These are phyloP conservation scores for Dittrichia graveolens DNA, from an alignment of 129 eudicot species.

Conservation along the genomic window DNA sequence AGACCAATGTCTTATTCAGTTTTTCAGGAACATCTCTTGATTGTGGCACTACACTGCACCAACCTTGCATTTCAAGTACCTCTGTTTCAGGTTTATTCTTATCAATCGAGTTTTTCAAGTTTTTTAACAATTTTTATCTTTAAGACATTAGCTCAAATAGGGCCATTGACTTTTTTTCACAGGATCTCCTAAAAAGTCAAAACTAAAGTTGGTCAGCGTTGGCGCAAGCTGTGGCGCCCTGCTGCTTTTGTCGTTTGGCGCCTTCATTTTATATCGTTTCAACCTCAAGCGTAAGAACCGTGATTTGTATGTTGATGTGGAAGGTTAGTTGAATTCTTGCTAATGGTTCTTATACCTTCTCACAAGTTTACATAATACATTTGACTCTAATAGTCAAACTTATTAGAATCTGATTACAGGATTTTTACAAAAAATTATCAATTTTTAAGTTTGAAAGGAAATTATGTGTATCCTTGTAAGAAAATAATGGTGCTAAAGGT, in stretches of 20 bases:
- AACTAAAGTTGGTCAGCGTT: conserved; percentile 51
- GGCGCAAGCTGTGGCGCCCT: conserved; percentile 69
- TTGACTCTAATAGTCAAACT: conserved; percentile 12
- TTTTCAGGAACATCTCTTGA: conserved; percentile 78
- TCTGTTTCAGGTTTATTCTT: conserved; percentile 52
- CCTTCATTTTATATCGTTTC: conserved; percentile 46
- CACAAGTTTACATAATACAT: background rate
- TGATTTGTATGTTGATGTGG: conserved; percentile 75
- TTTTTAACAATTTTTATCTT: background rate
- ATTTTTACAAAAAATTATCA: background rate
- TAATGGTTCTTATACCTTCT: background rate
- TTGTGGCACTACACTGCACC: conserved; percentile 67
- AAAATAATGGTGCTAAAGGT: background rate
- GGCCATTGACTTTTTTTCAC: conserved; percentile 3
- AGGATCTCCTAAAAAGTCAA: conserved; percentile 62
- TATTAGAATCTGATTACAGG: background rate
- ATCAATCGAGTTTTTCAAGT: background rate
- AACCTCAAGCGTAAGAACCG: conserved; percentile 44
- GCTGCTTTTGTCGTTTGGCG: conserved; percentile 64
- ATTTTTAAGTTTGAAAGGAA: background rate
- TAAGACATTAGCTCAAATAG: background rate
- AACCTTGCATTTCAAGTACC: conserved; percentile 74
- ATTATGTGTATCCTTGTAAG: background rate
- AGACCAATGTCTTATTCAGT: conserved; percentile 39
- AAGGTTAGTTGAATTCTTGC: conserved; percentile 45